These are phyloP conservation scores for Oryza punctata DNA, from an alignment of 176 grass and related monocot genomes.

Conservation along the genomic window DNA sequence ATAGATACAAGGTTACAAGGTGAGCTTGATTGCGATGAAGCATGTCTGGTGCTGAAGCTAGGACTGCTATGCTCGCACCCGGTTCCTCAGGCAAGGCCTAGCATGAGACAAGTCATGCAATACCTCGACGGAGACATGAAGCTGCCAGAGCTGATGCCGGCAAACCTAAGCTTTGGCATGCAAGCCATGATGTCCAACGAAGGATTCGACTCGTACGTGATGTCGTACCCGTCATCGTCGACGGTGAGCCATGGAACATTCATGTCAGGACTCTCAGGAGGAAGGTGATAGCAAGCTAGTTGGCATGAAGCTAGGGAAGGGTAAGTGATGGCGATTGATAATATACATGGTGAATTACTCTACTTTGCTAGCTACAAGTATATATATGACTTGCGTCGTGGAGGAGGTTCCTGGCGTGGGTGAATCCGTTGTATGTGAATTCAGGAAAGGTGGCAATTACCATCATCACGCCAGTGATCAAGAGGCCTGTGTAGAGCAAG, in stretches of 20 bases:
- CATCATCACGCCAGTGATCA: too few species aligned
- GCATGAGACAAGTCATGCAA: constrained; percentile 26
- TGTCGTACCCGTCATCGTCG: neutral
- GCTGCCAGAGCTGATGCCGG: neutral
- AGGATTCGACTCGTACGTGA: neutral
- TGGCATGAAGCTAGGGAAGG: too few species aligned
- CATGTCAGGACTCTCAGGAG: neutral
- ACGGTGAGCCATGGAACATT: neutral
- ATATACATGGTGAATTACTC: too few species aligned
- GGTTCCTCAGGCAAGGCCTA: neutral
- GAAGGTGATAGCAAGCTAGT: neutral
- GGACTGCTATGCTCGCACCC: constrained; percentile 39
- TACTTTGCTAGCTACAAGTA: too few species aligned
- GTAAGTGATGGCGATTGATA: too few species aligned
- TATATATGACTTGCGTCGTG: too few species aligned
- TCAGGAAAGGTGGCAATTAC: too few species aligned
- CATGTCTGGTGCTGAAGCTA: constrained; percentile 37
- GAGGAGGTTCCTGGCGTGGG: too few species aligned
- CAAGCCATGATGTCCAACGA: neutral
- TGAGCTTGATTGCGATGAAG: neutral
- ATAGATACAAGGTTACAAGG: constrained; percentile 11
- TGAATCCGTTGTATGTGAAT: too few species aligned
- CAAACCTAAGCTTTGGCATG: neutral
- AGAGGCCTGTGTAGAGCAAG: too few species aligned
- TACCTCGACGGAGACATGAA: constrained; percentile 12